Conservation (phyloP, 306 rosid species). For the Lagenaria siceraria region DNA sequence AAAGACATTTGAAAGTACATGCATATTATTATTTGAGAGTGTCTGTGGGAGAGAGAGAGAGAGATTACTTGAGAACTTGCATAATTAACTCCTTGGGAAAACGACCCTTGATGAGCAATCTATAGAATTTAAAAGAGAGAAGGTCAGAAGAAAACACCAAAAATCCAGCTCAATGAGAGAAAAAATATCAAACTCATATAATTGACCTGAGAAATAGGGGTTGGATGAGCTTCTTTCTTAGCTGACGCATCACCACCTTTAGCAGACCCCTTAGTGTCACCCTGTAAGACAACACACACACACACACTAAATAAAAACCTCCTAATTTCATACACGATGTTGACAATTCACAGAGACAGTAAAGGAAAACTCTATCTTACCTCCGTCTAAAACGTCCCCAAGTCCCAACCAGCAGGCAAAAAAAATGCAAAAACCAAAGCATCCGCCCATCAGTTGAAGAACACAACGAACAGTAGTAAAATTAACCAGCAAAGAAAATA, state of each 20-base stretch:
- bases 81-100: slow-evolving; percentile 58
- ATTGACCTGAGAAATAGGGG: slow-evolving; percentile 58
- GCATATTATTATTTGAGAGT: background rate
- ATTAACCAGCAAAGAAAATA: background rate
- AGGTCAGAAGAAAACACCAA: background rate
- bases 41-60: slow-evolving; percentile 6
- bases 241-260: slow-evolving; percentile 77
- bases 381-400: slow-evolving; percentile 69
- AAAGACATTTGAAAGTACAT: background rate
- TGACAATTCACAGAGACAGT: background rate
- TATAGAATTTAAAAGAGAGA: slow-evolving; percentile 12
- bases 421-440: background rate
- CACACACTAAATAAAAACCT: background rate
- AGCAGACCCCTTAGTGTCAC: slow-evolving; percentile 83
- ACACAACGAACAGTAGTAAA: background rate
- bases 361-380: slow-evolving; percentile 31
- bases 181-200: background rate
- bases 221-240: slow-evolving; percentile 63
- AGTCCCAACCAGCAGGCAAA: slow-evolving; percentile 16
- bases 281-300: slow-evolving; percentile 33
- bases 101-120: slow-evolving; percentile 71
- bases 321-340: background rate
- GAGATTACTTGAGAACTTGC: slow-evolving; percentile 61
- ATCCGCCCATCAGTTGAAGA: slow-evolving; percentile 22
- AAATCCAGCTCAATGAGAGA: background rate